A percentile compares a stretch with the other conserved stretches of the same genome.
These are phyloP conservation scores for Oehlia diaphana DNA, from an alignment of 192 early-diverging fungal genomes.

Conservation along the genomic window DNA sequence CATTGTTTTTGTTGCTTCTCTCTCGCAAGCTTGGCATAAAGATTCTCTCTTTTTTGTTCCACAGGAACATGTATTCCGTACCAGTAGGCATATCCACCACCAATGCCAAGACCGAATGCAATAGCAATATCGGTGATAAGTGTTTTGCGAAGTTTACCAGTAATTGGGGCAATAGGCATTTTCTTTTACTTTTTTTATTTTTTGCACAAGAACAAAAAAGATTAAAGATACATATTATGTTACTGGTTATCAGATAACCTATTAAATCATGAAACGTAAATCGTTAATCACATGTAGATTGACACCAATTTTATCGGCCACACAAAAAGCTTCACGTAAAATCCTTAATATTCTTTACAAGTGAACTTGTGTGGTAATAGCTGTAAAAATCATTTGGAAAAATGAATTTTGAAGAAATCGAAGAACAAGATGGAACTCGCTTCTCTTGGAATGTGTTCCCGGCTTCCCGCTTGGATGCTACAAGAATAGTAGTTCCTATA, in stretches of 20 bases:
- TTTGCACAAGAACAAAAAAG: not conserved
- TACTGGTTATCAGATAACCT: too few relatives aligned
- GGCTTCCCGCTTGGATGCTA: constrained; percentile 88
- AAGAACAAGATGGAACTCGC: constrained; percentile 94
- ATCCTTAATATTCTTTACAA: not conserved
- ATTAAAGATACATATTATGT: too few relatives aligned
- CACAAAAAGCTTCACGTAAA: not conserved
- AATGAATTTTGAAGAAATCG: constrained; percentile 85
- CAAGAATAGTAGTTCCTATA: constrained; percentile 93
- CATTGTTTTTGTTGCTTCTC: not conserved
- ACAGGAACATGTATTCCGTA: constrained; percentile 40
- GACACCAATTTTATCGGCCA: not conserved
- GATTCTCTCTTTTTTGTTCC: constrained; percentile 39
- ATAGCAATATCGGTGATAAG: constrained; percentile 44
- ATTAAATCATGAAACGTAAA: too few relatives aligned
- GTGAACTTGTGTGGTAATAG: not conserved
- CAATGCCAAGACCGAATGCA: constrained; percentile 39
- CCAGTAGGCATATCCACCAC: constrained; percentile 49
- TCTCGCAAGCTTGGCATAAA: constrained; percentile 41
- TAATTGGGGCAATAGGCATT: constrained; percentile 48
- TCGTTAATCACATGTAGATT: too few relatives aligned
- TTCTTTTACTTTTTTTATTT: not conserved
- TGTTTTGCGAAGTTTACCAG: constrained; percentile 46
- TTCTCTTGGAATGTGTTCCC: constrained; percentile 99
- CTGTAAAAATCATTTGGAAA: not conserved